Evolutionary conservation across 2,329 filamentous ascomycete species (phyloP).

Genomic region (Pleomassaria siparia): DNA sequence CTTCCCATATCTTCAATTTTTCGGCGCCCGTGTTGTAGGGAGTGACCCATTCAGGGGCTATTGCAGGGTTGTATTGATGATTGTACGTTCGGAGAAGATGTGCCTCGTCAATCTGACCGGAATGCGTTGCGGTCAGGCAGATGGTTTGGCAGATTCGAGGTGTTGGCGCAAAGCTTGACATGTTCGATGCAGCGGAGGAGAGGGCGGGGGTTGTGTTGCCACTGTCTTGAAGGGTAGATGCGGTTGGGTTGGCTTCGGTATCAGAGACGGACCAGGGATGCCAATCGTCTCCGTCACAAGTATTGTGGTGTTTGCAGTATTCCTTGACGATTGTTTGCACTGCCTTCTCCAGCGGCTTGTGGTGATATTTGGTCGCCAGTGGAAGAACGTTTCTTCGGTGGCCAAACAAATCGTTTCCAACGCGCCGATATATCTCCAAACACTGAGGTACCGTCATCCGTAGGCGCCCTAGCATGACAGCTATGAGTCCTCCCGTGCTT

Average conservation of each 20-base stretch:
- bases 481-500: conserved; percentile 55
- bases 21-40: conserved; percentile 53
- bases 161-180: conserved; percentile 18
- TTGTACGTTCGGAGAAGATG: conserved; percentile 53
- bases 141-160: conserved; percentile 46
- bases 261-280: conserved; percentile 45
- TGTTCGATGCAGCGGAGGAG: conserved; percentile 4
- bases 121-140: conserved; percentile 53
- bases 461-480: conserved; percentile 52
- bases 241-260: conserved; percentile 1
- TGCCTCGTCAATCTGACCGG: conserved; percentile 49
- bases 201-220: background rate
- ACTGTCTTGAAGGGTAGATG: too few species aligned
- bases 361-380: conserved; percentile 52
- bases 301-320: conserved; percentile 47
- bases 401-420: conserved; percentile 53
- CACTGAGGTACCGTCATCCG: conserved; percentile 54
- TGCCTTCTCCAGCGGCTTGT: conserved; percentile 51
- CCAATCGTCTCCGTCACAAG: conserved; percentile 48
- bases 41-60: conserved; percentile 49
- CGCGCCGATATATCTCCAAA: conserved; percentile 49
- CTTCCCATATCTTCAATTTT: conserved; percentile 53
- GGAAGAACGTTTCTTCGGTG: conserved; percentile 47
- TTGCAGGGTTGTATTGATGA: conserved; percentile 46
- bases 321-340: conserved; percentile 49